phyloP scores from a whole-genome alignment of 108 stramenopile species.

The Nannochloropsis oceanica region DNA sequence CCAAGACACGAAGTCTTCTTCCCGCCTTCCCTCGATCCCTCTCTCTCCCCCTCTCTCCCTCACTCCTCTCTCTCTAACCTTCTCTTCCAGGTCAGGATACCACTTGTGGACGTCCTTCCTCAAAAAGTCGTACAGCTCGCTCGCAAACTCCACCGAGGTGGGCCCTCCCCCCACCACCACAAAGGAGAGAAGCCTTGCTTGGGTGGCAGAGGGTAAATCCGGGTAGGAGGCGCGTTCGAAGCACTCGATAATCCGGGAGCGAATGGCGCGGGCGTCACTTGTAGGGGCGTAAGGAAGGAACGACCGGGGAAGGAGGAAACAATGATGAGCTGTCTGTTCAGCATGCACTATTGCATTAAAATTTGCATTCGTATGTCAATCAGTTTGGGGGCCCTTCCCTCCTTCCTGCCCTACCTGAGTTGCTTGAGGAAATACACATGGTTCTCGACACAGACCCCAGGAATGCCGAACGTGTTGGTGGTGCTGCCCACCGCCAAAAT shows the following conservation, averaged over 20 bases:
- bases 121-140: slow-evolving; percentile 84
- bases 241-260: slow-evolving; percentile 75
- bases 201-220: slow-evolving; percentile 47
- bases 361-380: no score
- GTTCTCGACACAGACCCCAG: slow-evolving; percentile 52
- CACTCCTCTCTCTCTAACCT: slow-evolving; percentile 38
- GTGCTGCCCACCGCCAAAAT: slow-evolving; percentile 70
- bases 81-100: slow-evolving; percentile 62
- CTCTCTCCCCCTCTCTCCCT: background rate
- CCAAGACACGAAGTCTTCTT: background rate
- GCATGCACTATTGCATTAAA: no score
- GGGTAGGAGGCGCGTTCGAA: slow-evolving; percentile 84
- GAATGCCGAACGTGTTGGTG: slow-evolving; percentile 70
- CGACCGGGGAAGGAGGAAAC: background rate
- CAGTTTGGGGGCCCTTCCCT: background rate
- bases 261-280: slow-evolving; percentile 71
- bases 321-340: background rate
- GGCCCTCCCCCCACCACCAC: slow-evolving; percentile 94
- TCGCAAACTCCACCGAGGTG: slow-evolving; percentile 80
- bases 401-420: slow-evolving; percentile 31
- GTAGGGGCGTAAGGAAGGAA: background rate
- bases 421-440: slow-evolving; percentile 88
- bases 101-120: slow-evolving; percentile 56
- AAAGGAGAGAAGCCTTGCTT: slow-evolving; percentile 68
- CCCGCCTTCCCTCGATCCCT: background rate